Conservation (phyloP, 768 basidiomycete genomes). For the Lactarius tabidus region DNA sequence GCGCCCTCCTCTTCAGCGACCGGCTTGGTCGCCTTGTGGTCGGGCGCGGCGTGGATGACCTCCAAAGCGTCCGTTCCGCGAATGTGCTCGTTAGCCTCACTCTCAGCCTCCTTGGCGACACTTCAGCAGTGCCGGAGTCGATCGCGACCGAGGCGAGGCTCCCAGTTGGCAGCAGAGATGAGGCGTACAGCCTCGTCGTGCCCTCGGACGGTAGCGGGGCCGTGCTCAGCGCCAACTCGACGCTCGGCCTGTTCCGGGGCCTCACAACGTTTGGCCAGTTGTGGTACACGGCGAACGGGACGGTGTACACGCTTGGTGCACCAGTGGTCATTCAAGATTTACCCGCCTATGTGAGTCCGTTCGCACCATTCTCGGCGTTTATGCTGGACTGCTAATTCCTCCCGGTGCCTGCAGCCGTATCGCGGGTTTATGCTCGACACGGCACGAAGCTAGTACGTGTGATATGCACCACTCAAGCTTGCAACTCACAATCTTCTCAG, state of each 20-base stretch:
- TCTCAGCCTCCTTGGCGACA: constrained; percentile 35
- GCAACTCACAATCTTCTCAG: not conserved
- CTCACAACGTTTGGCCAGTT: constrained; percentile 53
- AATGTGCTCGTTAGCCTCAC: constrained; percentile 41
- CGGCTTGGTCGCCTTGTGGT: constrained; percentile 55
- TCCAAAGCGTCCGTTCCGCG: constrained; percentile 36
- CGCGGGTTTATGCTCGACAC: constrained; percentile 82
- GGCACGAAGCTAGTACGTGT: constrained; percentile 54
- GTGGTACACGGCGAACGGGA: constrained; percentile 40
- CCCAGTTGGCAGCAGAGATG: constrained; percentile 37
- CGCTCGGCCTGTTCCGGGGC: constrained; percentile 50
- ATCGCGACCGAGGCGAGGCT: constrained; percentile 35
- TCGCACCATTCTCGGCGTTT: not conserved
- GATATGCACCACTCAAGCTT: not conserved
- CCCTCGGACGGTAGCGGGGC: constrained; percentile 37
- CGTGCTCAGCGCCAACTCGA: constrained; percentile 41
- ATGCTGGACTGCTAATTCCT: not conserved
- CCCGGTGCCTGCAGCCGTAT: too few relatives aligned
- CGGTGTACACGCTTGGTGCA: constrained; percentile 38
- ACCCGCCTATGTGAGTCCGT: constrained; percentile 44
- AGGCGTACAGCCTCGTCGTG: constrained; percentile 42
- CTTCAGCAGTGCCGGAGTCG: constrained; percentile 20
- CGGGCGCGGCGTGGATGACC: constrained; percentile 53
- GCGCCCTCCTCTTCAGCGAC: constrained; percentile 39
- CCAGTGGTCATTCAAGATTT: constrained; percentile 42